These are phyloP conservation scores for Corchorus capsularis DNA, from an alignment of 345 rosid species.

Conservation along the genomic window DNA sequence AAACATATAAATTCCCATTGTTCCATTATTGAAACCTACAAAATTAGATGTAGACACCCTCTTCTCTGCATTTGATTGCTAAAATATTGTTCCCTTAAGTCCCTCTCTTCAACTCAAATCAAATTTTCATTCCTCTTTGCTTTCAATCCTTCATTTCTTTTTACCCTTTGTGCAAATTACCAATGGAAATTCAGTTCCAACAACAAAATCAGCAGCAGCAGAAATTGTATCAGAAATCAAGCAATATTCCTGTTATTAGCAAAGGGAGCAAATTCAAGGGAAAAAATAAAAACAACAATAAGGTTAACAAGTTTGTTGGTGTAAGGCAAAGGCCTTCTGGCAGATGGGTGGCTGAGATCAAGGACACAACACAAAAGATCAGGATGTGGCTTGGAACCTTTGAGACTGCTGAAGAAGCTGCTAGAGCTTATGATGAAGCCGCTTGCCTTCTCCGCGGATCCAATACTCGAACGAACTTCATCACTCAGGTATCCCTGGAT, in stretches of 20 bases:
- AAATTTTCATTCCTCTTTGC: neutral
- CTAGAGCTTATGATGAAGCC: conserved; percentile 75
- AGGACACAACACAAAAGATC: conserved; percentile 74
- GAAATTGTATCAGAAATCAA: conserved; percentile 12
- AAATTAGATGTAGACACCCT: conserved; percentile 22
- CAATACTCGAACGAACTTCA: conserved; percentile 74
- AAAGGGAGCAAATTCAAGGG: conserved; percentile 49
- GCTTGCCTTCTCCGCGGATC: conserved; percentile 83
- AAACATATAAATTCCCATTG: conserved; percentile 24
- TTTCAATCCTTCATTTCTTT: neutral
- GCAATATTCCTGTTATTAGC: conserved; percentile 10
- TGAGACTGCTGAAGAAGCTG: conserved; percentile 78
- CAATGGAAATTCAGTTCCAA: conserved; percentile 62
- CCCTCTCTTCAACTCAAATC: neutral
- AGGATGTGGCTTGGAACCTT: conserved; percentile 87
- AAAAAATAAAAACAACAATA: conserved; percentile 27
- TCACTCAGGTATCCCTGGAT: conserved; percentile 49
- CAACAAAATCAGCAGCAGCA: conserved; percentile 28
- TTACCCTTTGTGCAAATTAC: neutral
- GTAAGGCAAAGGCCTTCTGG: conserved; percentile 81
- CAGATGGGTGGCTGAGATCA: conserved; percentile 86
- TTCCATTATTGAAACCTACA: conserved; percentile 16
- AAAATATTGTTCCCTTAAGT: neutral
- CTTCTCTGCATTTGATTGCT: neutral
- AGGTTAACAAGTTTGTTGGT: conserved; percentile 56